Conservation (phyloP, 441 rosid species). For the Arabidopsis hybrid region DNA sequence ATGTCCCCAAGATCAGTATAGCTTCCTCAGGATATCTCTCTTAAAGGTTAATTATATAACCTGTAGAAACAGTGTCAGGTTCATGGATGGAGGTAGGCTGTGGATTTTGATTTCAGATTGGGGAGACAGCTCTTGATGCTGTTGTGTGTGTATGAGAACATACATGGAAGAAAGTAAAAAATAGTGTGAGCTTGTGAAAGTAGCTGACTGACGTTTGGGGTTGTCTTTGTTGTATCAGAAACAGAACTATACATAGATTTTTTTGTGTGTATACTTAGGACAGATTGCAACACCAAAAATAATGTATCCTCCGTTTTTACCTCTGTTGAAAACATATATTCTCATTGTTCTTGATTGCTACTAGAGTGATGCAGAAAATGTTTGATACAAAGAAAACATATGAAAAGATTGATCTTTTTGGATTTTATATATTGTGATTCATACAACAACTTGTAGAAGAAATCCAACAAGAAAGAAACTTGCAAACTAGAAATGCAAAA, state of each 20-base stretch:
- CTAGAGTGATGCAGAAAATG: background rate
- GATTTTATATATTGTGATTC: background rate
- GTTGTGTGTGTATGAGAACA: slow-evolving; percentile 6
- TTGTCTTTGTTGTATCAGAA: slow-evolving; percentile 28
- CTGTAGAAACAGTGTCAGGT: slow-evolving; percentile 11
- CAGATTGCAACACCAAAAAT: slow-evolving; percentile 36
- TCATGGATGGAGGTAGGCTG: slow-evolving; percentile 26
- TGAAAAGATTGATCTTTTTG: background rate
- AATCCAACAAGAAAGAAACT: background rate
- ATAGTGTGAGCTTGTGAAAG: slow-evolving; percentile 34
- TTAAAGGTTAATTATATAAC: too few relatives aligned
- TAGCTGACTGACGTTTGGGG: slow-evolving; percentile 27
- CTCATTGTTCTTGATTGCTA: background rate
- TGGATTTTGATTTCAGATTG: slow-evolving; percentile 36
- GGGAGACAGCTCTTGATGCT: slow-evolving; percentile 16
- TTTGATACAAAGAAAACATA: background rate
- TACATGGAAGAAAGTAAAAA: slow-evolving; percentile 34
- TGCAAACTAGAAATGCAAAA: slow-evolving; percentile 7
- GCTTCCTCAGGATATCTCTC: background rate
- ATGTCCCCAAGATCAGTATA: slow-evolving; percentile 52
- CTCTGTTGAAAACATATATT: slow-evolving; percentile 18
- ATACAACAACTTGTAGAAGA: background rate
- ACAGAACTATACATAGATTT: slow-evolving; percentile 43
- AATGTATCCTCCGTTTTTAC: background rate
- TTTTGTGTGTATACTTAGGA: slow-evolving; percentile 41